phyloP scores from a whole-genome alignment of 208 protist genomes.

The Trypanosoma rangeli region DNA sequence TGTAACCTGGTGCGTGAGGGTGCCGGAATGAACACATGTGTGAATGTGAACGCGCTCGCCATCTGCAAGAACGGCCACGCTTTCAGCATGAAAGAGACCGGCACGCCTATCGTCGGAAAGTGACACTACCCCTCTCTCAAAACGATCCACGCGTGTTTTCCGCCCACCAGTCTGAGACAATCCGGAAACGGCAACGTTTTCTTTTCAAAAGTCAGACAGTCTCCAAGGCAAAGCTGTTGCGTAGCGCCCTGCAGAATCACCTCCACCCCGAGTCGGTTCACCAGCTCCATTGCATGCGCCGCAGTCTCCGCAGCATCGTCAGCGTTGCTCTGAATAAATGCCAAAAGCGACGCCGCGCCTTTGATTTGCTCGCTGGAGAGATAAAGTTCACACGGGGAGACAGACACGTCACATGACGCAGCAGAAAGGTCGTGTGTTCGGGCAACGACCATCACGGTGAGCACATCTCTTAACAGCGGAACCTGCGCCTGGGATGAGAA shows the following conservation, averaged over 20 bases:
- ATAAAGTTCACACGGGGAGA: slow-evolving; percentile 37
- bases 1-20: slow-evolving; percentile 17
- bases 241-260: slow-evolving; percentile 3
- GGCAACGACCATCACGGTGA: slow-evolving; percentile 39
- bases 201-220: slow-evolving; percentile 8
- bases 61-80: slow-evolving; percentile 15
- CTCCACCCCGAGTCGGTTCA: slow-evolving; percentile 16
- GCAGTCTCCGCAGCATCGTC: neutral
- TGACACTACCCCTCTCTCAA: slow-evolving; percentile 1
- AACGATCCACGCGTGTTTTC: slow-evolving; percentile 6
- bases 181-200: slow-evolving; percentile 12
- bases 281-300: slow-evolving; percentile 6
- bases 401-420: slow-evolving; percentile 29
- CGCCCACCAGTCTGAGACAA: slow-evolving; percentile 6
- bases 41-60: slow-evolving; percentile 22
- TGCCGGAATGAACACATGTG: slow-evolving; percentile 3
- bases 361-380: slow-evolving; percentile 32
- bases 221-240: slow-evolving; percentile 4
- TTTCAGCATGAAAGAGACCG: slow-evolving; percentile 8
- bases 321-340: slow-evolving; percentile 3
- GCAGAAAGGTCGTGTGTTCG: slow-evolving; percentile 20
- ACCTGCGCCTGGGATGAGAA: slow-evolving; percentile 36
- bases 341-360: slow-evolving; percentile 5
- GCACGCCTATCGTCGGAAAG: neutral
- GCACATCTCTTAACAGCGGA: slow-evolving; percentile 34